A percentile compares a stretch with the other conserved stretches of the same genome.
Conservation (phyloP, 495 filamentous ascomycete species). For the Xylaria grammica region DNA sequence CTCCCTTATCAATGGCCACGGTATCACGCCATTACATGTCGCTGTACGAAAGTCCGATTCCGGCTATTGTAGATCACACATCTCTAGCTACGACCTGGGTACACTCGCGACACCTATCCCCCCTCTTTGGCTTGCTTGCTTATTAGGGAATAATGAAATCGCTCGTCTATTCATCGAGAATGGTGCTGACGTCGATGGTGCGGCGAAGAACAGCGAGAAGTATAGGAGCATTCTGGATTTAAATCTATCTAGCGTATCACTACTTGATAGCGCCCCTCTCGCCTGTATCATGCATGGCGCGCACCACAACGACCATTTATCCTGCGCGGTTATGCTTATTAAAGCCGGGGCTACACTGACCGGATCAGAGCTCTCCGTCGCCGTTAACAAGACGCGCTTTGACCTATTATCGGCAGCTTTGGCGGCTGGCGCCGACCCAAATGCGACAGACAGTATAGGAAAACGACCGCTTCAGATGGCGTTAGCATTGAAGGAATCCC, state of each 20-base stretch:
- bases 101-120: not conserved
- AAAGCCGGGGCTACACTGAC: not conserved
- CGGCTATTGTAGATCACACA: too few relatives aligned
- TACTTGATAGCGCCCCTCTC: too few relatives aligned
- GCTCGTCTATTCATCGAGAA: not conserved
- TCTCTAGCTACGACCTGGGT: not conserved
- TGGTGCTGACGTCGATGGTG: not conserved
- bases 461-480: too few relatives aligned
- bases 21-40: not conserved
- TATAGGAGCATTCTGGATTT: too few relatives aligned
- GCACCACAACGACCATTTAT: too few relatives aligned
- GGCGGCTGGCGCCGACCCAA: not conserved
- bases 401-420: not conserved
- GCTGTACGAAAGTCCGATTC: not conserved
- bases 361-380: not conserved
- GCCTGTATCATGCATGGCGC: too few relatives aligned
- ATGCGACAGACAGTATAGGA: too few relatives aligned
- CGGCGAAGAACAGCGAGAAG: too few relatives aligned
- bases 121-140: not conserved
- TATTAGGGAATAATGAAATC: not conserved
- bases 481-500: too few relatives aligned
- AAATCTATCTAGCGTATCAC: too few relatives aligned
- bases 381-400: not conserved
- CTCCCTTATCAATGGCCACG: not conserved
- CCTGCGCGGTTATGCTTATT: not conserved